Conservation (phyloP, 225 moss, liverwort and hornwort genomes). For the Bryoerythrophyllum caledonicum region DNA sequence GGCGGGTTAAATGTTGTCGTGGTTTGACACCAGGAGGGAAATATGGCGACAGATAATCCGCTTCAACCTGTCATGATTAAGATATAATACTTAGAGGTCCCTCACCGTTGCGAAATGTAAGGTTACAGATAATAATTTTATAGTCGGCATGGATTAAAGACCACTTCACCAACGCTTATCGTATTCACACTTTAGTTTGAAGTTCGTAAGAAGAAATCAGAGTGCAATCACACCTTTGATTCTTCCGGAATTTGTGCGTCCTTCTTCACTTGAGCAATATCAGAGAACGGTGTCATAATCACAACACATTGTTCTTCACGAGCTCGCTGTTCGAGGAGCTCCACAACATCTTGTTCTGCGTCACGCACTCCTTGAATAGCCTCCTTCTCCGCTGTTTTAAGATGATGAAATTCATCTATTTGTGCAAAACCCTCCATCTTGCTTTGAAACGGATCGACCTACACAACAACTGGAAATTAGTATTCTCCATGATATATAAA, state of each 20-base stretch:
- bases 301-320: conserved; percentile 68
- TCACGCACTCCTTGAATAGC: conserved; percentile 60
- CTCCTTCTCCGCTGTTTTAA: conserved; percentile 52
- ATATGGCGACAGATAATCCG: conserved; percentile 67
- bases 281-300: conserved; percentile 64
- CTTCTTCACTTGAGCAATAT: conserved; percentile 59
- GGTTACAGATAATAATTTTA: background rate
- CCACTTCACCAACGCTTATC: background rate
- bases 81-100: background rate
- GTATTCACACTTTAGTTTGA: background rate
- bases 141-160: background rate
- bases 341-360: conserved; percentile 52
- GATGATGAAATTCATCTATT: conserved; percentile 66
- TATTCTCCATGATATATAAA: background rate
- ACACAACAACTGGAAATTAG: background rate
- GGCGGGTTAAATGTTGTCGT: conserved; percentile 63
- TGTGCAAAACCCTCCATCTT: conserved; percentile 58
- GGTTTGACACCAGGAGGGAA: conserved; percentile 74
- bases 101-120: background rate
- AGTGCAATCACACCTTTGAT: conserved; percentile 38
- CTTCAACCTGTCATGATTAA: conserved; percentile 44
- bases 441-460: conserved; percentile 69
- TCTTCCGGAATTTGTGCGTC: conserved; percentile 41
- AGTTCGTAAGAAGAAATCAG: background rate
- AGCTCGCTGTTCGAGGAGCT: conserved; percentile 50